Conservation (phyloP, 257 asterid genomes). For the Thymus mandschuricus region DNA sequence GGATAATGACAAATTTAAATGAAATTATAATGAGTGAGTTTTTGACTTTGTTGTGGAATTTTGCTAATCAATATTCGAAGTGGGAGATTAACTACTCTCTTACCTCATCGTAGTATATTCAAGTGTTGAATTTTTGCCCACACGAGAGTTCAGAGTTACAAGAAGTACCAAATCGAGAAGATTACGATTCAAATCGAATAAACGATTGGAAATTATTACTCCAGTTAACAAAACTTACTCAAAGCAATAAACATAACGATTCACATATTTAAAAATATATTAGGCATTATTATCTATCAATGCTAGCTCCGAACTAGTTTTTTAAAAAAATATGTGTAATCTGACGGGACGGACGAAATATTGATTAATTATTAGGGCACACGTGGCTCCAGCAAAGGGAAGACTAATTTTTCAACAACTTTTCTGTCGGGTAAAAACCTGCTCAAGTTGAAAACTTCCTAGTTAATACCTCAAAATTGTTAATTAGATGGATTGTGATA, state of each 20-base stretch:
- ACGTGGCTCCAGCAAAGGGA: neutral
- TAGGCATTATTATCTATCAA: too few species aligned
- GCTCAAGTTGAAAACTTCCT: constrained; percentile 38
- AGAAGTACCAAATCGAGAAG: too few species aligned
- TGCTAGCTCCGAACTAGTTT: too few species aligned
- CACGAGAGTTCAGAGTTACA: too few species aligned
- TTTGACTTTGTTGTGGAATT: constrained; percentile 9
- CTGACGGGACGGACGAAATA: too few species aligned
- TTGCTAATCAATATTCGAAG: neutral
- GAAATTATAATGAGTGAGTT: neutral
- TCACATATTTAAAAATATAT: neutral
- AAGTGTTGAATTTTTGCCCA: neutral
- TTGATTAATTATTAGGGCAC: constrained; percentile 1
- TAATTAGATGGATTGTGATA: constrained; percentile 14
- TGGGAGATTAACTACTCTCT: constrained; percentile 14
- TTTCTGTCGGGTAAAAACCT: constrained; percentile 47
- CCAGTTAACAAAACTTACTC: too few species aligned
- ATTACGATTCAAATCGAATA: too few species aligned
- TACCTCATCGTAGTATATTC: neutral
- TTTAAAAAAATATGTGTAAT: too few species aligned
- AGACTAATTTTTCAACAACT: neutral
- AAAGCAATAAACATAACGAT: neutral
- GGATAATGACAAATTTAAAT: neutral
- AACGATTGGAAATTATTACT: too few species aligned
- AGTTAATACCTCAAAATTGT: constrained; percentile 36